Percentiles rank a stretch among this genome's conserved stretches.
Evolutionary conservation across 768 basidiomycete species (phyloP).

Genomic region (Pisolithus albus): DNA sequence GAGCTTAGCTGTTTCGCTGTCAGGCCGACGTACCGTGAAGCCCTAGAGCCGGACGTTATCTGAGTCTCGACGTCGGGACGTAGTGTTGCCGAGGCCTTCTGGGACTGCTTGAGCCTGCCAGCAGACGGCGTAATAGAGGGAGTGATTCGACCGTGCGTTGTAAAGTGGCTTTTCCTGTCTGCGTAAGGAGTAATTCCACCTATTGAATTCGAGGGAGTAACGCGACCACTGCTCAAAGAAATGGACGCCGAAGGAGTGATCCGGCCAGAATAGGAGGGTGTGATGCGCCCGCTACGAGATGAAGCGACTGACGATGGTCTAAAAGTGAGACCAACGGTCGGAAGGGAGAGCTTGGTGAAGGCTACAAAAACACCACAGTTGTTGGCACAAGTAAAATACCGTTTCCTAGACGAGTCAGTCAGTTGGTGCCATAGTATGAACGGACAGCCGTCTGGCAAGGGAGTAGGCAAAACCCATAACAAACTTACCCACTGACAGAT

Average conservation of each 20-base stretch:
- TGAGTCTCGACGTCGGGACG: constrained; percentile 26
- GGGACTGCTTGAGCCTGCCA: constrained; percentile 26
- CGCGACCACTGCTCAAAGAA: constrained; percentile 38
- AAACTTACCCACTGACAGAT: constrained; percentile 74
- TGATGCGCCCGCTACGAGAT: constrained; percentile 42
- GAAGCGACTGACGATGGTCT: constrained; percentile 82
- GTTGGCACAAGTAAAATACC: constrained; percentile 81
- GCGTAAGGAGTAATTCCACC: constrained; percentile 39
- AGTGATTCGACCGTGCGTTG: constrained; percentile 42
- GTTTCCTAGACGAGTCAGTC: constrained; percentile 41
- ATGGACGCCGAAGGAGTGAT: constrained; percentile 38
- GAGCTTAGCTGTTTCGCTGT: constrained; percentile 74
- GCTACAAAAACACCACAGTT: constrained; percentile 91
- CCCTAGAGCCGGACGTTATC: constrained; percentile 78
- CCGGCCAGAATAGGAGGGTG: constrained; percentile 40
- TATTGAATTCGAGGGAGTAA: constrained; percentile 48
- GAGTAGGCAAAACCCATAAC: neutral
- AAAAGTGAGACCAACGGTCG: constrained; percentile 54
- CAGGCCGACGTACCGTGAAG: constrained; percentile 77
- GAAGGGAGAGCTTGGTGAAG: constrained; percentile 69
- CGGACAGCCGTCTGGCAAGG: neutral
- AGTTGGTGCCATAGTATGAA: constrained; percentile 5
- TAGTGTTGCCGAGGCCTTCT: constrained; percentile 26
- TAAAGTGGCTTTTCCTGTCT: constrained; percentile 21
- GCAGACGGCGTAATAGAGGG: constrained; percentile 31